A percentile compares a stretch with the other conserved stretches of the same genome.
Evolutionary conservation across 805 yeast species (phyloP).

Genomic region (Hermanozyma aechmeae): DNA sequence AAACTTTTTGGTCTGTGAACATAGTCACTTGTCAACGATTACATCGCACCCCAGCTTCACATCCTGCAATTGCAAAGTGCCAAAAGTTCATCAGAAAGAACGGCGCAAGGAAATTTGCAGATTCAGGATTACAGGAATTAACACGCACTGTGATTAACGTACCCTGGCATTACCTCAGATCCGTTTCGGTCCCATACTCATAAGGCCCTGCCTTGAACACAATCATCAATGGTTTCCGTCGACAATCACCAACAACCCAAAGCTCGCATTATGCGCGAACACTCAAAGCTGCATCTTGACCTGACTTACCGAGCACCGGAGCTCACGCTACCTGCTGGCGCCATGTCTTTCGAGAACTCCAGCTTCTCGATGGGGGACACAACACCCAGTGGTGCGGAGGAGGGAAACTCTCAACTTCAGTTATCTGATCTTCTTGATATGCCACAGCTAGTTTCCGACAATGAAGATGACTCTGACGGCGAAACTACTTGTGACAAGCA

Average conservation of each 20-base stretch:
- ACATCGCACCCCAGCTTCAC: too few species aligned
- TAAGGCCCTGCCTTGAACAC: too few species aligned
- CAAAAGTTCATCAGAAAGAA: too few species aligned
- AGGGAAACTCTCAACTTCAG: neutral
- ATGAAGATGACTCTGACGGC: constrained; percentile 19
- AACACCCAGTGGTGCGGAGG: neutral
- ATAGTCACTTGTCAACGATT: too few species aligned
- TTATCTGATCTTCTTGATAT: constrained; percentile 10
- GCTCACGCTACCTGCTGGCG: neutral
- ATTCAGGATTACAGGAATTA: too few species aligned
- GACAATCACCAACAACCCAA: neutral
- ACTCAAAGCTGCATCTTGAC: neutral
- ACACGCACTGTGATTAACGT: too few species aligned
- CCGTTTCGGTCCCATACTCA: too few species aligned
- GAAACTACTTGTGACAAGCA: constrained; percentile 11
- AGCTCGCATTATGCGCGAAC: neutral
- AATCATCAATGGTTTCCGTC: neutral
- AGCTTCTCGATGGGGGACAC: neutral
- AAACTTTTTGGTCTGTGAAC: too few species aligned
- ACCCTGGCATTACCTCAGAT: too few species aligned
- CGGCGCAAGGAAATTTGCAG: too few species aligned
- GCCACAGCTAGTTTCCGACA: constrained; percentile 24
- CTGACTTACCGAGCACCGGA: neutral
- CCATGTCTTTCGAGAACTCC: neutral
- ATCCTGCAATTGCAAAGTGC: too few species aligned